phyloP scores from a whole-genome alignment of 768 basidiomycete species.

The Trametes meyenii region DNA sequence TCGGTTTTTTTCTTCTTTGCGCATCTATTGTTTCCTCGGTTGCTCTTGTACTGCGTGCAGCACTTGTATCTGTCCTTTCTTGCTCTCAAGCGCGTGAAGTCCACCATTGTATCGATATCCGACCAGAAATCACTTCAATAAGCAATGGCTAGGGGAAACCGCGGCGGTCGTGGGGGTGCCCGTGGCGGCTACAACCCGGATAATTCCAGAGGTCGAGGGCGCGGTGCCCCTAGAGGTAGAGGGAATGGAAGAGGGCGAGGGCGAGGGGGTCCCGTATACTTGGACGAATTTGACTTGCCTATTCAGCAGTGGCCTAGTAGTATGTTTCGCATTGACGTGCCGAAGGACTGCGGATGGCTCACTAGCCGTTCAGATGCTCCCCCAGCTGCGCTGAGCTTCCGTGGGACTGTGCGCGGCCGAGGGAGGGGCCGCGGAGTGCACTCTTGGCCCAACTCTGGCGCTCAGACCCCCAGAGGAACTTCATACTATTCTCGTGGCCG shows the following conservation, averaged over 20 bases:
- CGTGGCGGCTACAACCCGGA: slow-evolving; percentile 12
- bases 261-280: slow-evolving; percentile 20
- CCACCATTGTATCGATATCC: slow-evolving; percentile 1
- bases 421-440: slow-evolving; percentile 29
- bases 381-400: slow-evolving; percentile 10
- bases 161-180: slow-evolving; percentile 22
- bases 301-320: slow-evolving; percentile 35
- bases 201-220: slow-evolving; percentile 26
- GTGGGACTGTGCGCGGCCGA: slow-evolving; percentile 28
- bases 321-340: slow-evolving; percentile 22
- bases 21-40: neutral
- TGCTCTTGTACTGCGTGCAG: neutral
- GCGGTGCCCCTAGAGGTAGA: slow-evolving; percentile 28
- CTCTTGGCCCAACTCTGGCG: slow-evolving; percentile 2
- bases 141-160: slow-evolving; percentile 27
- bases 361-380: slow-evolving; percentile 1
- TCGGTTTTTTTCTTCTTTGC: neutral
- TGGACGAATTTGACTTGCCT: slow-evolving; percentile 32
- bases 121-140: slow-evolving; percentile 20
- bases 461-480: slow-evolving; percentile 2
- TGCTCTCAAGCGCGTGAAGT: neutral
- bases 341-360: neutral
- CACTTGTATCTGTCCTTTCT: neutral
- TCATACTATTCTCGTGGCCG: slow-evolving; percentile 6
- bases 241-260: slow-evolving; percentile 30